Conservation (phyloP, 441 rosid genomes). For the Gossypium trilobum region DNA sequence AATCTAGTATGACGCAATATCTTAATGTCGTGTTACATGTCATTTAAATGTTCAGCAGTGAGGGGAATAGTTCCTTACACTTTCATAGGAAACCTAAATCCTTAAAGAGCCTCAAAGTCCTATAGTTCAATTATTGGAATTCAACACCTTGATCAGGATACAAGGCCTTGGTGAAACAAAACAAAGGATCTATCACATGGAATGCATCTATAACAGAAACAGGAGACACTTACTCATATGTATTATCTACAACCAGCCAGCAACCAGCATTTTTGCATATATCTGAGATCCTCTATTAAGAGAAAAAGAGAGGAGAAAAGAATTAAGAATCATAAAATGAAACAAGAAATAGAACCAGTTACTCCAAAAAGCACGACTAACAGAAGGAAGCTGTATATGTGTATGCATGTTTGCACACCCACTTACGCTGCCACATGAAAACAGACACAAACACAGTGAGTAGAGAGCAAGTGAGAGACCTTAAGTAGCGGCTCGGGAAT, state of each 20-base stretch:
- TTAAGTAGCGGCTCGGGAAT: slow-evolving; percentile 76
- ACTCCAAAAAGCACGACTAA: background rate
- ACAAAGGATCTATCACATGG: background rate
- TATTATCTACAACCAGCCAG: slow-evolving; percentile 96
- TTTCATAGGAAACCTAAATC: slow-evolving; percentile 2
- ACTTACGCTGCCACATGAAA: background rate
- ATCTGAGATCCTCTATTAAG: slow-evolving; percentile 72
- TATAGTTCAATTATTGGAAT: background rate
- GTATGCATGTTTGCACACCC: background rate
- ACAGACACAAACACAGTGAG: background rate
- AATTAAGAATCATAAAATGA: slow-evolving; percentile 16
- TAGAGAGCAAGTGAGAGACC: slow-evolving; percentile 31
- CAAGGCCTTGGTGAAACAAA: background rate
- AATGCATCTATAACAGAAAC: background rate
- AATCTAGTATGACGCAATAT: background rate
- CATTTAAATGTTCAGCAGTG: background rate
- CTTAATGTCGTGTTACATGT: background rate
- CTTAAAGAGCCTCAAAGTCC: background rate
- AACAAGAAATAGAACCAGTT: slow-evolving; percentile 2
- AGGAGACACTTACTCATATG: slow-evolving; percentile 73
- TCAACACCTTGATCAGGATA: background rate
- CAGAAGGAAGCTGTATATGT: background rate
- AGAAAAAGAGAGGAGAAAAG: slow-evolving; percentile 7
- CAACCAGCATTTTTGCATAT: slow-evolving; percentile 75
- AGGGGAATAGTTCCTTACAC: background rate